Percentiles rank a stretch among this genome's conserved stretches.
These are phyloP conservation scores for Pythium folliculosum DNA, from an alignment of 352 stramenopile genomes.

Conservation along the genomic window DNA sequence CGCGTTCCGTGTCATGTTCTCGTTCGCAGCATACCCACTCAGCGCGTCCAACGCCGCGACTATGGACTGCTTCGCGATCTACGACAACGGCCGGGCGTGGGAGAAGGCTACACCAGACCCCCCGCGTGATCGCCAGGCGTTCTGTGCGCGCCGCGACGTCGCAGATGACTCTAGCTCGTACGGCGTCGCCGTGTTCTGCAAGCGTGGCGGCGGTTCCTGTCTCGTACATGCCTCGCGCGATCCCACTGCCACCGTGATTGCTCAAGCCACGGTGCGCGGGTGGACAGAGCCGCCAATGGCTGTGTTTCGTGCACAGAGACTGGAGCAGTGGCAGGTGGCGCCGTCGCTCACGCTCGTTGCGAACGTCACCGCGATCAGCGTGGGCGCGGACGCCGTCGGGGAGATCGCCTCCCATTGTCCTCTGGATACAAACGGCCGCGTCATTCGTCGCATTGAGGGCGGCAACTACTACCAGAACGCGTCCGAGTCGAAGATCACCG, in stretches of 20 bases:
- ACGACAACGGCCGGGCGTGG: conserved; percentile 3
- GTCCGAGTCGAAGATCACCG: not conserved
- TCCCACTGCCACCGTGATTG: not conserved
- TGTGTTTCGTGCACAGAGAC: not conserved
- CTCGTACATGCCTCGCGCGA: conserved; percentile 8
- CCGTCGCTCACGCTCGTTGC: conserved; percentile 8
- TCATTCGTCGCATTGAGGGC: conserved; percentile 6
- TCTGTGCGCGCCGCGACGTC: conserved; percentile 8
- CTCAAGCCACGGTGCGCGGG: conserved; percentile 4
- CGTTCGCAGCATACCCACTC: conserved; percentile 13
- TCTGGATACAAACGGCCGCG: not conserved
- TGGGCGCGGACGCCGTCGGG: not conserved
- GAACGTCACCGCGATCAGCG: conserved; percentile 2
- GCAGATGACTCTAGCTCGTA: not conserved
- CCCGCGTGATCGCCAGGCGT: not conserved
- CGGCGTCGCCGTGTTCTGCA: conserved; percentile 9
- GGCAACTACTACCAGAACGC: conserved; percentile 20
- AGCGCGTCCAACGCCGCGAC: not conserved
- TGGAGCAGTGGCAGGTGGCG: conserved; percentile 6
- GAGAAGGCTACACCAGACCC: not conserved
- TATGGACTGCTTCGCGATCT: conserved; percentile 16
- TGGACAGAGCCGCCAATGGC: conserved; percentile 6
- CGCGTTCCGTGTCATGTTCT: conserved; percentile 17
- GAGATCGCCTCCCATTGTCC: conserved; percentile 1
- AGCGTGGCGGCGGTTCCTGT: not conserved